These are phyloP conservation scores for Penicillium digitatum DNA, from an alignment of 2,329 filamentous ascomycete genomes.

Conservation along the genomic window DNA sequence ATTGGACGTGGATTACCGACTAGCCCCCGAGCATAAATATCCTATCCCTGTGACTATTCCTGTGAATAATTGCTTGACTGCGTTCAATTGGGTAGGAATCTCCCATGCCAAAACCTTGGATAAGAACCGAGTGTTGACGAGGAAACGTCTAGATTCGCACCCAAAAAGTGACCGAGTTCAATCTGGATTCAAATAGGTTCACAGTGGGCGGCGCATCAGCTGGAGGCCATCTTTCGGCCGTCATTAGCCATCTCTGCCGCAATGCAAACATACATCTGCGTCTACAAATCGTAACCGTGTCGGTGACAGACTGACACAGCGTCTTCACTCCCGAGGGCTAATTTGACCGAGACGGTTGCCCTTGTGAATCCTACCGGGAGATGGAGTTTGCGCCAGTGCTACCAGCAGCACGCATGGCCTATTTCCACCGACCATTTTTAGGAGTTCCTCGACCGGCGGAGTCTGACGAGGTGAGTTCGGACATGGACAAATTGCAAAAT, in stretches of 20 bases:
- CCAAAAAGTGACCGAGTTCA: constrained; percentile 32
- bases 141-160: constrained; percentile 26
- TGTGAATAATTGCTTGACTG: constrained; percentile 40
- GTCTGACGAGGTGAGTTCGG: constrained; percentile 33
- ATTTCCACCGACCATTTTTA: constrained; percentile 39
- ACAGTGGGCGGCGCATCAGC: constrained; percentile 42
- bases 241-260: constrained; percentile 39
- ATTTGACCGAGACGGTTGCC: constrained; percentile 35
- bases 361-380: constrained; percentile 41
- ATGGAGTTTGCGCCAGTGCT: constrained; percentile 38
- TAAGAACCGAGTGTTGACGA: neutral
- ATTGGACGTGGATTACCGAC: constrained; percentile 46
- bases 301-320: constrained; percentile 36
- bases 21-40: constrained; percentile 40
- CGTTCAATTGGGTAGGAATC: constrained; percentile 38
- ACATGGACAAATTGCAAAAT: neutral
- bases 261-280: constrained; percentile 35
- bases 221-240: constrained; percentile 40
- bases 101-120: neutral
- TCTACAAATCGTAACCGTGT: constrained; percentile 39
- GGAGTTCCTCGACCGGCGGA: constrained; percentile 35
- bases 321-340: constrained; percentile 35
- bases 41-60: constrained; percentile 37
- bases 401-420: constrained; percentile 38
- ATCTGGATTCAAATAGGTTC: constrained; percentile 33